phyloP scores from a whole-genome alignment of 163 green algal species.

The Scenedesmus sp. region DNA sequence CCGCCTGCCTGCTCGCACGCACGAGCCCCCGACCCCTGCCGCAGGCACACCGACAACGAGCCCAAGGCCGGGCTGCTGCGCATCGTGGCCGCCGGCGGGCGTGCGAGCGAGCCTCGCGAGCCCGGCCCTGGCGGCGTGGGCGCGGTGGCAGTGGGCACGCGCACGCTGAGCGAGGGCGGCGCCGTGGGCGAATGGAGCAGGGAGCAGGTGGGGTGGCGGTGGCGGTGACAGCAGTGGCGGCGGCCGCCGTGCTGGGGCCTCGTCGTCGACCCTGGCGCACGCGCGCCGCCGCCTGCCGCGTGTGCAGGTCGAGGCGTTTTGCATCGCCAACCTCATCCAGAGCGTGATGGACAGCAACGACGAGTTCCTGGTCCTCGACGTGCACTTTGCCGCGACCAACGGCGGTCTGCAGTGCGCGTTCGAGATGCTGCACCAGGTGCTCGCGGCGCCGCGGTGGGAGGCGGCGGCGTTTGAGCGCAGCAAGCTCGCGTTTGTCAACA shows the following conservation, averaged over 20 bases:
- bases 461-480: slow-evolving; percentile 85
- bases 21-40: neutral
- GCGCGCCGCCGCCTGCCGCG: too few species aligned
- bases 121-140: slow-evolving; percentile 74
- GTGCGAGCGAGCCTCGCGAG: slow-evolving; percentile 57
- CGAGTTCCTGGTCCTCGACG: slow-evolving; percentile 91
- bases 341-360: slow-evolving; percentile 95
- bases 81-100: slow-evolving; percentile 84
- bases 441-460: slow-evolving; percentile 82
- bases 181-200: slow-evolving; percentile 83
- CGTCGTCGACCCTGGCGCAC: too few species aligned
- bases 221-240: too few species aligned
- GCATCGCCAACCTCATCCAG: slow-evolving; percentile 94
- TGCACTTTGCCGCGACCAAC: slow-evolving; percentile 85
- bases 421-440: slow-evolving; percentile 87
- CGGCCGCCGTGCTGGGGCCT: too few species aligned
- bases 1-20: neutral
- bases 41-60: slow-evolving; percentile 88
- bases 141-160: slow-evolving; percentile 82
- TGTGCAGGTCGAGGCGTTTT: slow-evolving; percentile 98
- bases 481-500: slow-evolving; percentile 70
- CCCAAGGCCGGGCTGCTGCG: slow-evolving; percentile 88
- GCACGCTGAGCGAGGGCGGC: slow-evolving; percentile 87
- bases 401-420: slow-evolving; percentile 73
- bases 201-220: slow-evolving; percentile 66